phyloP scores from a whole-genome alignment of 2,329 filamentous ascomycete genomes.

The Exophiala aquamarina region DNA sequence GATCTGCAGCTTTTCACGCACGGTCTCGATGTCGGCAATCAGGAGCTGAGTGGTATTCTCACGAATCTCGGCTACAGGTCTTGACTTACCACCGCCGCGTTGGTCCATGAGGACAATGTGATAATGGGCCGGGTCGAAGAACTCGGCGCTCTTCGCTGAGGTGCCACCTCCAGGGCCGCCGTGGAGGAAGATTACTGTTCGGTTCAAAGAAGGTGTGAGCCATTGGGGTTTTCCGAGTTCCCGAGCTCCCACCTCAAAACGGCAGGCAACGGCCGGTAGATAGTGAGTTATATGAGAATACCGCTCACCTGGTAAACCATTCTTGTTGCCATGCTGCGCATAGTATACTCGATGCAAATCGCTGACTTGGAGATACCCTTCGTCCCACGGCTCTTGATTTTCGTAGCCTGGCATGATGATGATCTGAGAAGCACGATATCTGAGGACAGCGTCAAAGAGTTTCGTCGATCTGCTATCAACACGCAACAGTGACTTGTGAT shows the following conservation, averaged over 20 bases:
- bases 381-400: conserved; percentile 37
- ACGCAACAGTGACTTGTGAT: too few species aligned
- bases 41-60: conserved; percentile 49
- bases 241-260: too few species aligned
- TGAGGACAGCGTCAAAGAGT: too few species aligned
- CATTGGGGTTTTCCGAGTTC: too few species aligned
- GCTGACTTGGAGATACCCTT: conserved; percentile 34
- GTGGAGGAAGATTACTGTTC: conserved; percentile 42
- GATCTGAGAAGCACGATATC: too few species aligned
- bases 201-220: too few species aligned
- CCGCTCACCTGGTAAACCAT: conserved; percentile 39
- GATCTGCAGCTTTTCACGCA: conserved; percentile 44
- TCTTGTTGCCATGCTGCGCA: conserved; percentile 39
- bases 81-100: conserved; percentile 46
- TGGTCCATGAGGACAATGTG: conserved; percentile 50
- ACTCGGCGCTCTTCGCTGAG: conserved; percentile 37
- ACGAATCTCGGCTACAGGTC: conserved; percentile 39
- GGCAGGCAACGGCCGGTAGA: too few species aligned
- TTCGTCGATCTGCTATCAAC: too few species aligned
- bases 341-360: conserved; percentile 39
- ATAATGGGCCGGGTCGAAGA: conserved; percentile 45
- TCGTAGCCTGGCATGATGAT: conserved; percentile 30
- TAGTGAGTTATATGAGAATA: neutral
- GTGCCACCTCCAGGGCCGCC: conserved; percentile 45
- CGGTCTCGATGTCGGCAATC: conserved; percentile 46